A percentile compares a stretch with the other conserved stretches of the same genome.
These are phyloP conservation scores for Berberis vulgaris DNA, from an alignment of 164 flowering plant species.

Conservation along the genomic window DNA sequence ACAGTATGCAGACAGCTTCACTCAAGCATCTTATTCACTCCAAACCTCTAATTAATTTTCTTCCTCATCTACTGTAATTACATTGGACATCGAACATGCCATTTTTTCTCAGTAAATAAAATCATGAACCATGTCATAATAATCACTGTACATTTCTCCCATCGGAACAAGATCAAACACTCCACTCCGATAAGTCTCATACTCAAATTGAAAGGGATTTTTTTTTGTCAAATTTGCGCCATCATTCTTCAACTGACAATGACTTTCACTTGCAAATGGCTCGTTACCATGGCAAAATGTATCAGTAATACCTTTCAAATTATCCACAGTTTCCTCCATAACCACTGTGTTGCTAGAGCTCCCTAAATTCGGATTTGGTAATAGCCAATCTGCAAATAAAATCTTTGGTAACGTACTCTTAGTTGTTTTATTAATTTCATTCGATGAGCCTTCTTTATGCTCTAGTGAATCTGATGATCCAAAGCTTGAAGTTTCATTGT, in stretches of 20 bases:
- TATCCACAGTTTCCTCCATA: slow-evolving; percentile 3
- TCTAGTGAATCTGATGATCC: slow-evolving; percentile 18
- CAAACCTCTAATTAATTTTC: too few relatives aligned
- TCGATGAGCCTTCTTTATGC: slow-evolving; percentile 9
- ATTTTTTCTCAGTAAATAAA: slow-evolving; percentile 16
- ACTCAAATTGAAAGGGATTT: too few relatives aligned
- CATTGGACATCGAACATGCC: too few relatives aligned
- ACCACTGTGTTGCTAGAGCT: slow-evolving; percentile 1
- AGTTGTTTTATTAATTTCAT: not conserved
- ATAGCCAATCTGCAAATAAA: slow-evolving; percentile 68
- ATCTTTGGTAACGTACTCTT: slow-evolving; percentile 40
- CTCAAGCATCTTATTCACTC: too few relatives aligned
- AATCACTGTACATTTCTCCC: slow-evolving; percentile 24
- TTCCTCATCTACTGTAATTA: too few relatives aligned
- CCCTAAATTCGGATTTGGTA: slow-evolving; percentile 9
- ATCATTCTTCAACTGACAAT: slow-evolving; percentile 2
- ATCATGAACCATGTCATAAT: slow-evolving; percentile 22
- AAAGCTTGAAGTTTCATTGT: slow-evolving; percentile 12
- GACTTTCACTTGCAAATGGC: too few relatives aligned
- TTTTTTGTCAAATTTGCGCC: not conserved
- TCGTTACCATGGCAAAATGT: too few relatives aligned
- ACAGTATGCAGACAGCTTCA: too few relatives aligned
- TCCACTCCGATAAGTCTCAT: slow-evolving; percentile 1
- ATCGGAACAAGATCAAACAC: slow-evolving; percentile 23
- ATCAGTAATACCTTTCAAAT: too few relatives aligned